Evolutionary conservation across 2,329 filamentous ascomycete species (phyloP), one percentile per base, ranked within the genome.

Genomic region (Atkinsonella hypoxylon): DNA sequence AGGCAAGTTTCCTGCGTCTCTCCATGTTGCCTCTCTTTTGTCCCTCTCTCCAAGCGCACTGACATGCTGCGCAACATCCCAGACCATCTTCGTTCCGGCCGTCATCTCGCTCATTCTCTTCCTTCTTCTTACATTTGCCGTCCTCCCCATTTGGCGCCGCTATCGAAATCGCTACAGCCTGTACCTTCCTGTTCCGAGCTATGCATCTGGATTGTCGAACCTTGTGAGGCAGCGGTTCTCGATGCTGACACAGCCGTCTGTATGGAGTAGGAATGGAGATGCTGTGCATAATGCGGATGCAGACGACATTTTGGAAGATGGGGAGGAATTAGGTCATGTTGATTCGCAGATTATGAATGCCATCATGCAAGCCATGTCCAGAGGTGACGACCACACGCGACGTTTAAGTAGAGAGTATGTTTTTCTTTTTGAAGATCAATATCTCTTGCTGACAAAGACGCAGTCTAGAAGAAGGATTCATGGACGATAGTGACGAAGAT

Each of bases 321-420:
- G 81, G 41, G 82, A 89, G 60, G 84, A 88, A 65, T 66, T 83
- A 11, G 79, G 78, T 55, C 74, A 80, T 47, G 76, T 85, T 40
- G 71, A 79, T 56, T 71, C 74, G 51, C 67, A 73, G 50, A 68
- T 67, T 46, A 61, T 69, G 61, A 64, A 70, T 53, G 68, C 67
- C 46, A 62, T 74, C 26, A 57, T 60, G 18, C 61, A 63, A 44
- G 57, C 58, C 15, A 59, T 57, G 9, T 62, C 67, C 32, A 61
- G 62, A 11, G 64, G 66, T 45, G 66, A 67, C 44, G 77, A 80
- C 54, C 74, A 73, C 45, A 69, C 74, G 42, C 72, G 79, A 57
- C 75, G 89, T 55, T 61, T 95, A 54, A 91, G 87, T 64, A 75
- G 88, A 67, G 89, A 95, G 70, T 81, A 66, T 64, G 76, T 70